Percentiles rank a stretch among this genome's conserved stretches.
Evolutionary conservation across 768 basidiomycete genomes (phyloP).

Genomic region (Arthromyces matolae): DNA sequence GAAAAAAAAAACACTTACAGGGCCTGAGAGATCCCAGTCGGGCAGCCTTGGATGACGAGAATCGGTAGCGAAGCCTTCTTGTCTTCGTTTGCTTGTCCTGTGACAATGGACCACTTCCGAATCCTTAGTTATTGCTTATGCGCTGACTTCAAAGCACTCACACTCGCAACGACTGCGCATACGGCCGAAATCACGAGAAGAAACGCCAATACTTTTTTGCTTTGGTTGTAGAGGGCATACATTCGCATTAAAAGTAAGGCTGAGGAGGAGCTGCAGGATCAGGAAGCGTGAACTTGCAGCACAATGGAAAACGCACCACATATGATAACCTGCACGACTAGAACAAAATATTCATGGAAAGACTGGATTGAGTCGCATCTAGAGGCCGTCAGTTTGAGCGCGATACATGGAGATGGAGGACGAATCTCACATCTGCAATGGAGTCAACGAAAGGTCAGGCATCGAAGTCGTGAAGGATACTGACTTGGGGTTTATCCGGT

Average conservation of each 20-base stretch:
- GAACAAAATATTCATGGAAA: slow-evolving; percentile 17
- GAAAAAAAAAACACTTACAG: no score
- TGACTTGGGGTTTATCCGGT: slow-evolving; percentile 12
- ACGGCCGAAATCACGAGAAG: no score
- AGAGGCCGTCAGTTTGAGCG: background rate
- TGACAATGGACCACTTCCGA: no score
- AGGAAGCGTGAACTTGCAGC: background rate
- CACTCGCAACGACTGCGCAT: no score
- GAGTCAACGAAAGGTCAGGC: slow-evolving; percentile 3
- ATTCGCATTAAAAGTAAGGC: slow-evolving; percentile 16
- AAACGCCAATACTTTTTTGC: slow-evolving; percentile 11
- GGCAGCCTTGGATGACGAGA: no score
- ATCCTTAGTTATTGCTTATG: no score
- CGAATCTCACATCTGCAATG: slow-evolving; percentile 12
- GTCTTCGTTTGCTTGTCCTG: no score
- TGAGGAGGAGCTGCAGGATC: background rate
- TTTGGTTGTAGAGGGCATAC: background rate
- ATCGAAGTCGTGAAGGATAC: background rate
- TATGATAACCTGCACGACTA: slow-evolving; percentile 13
- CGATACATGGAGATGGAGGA: background rate
- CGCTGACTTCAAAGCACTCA: no score
- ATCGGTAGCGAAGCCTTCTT: no score
- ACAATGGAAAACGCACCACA: slow-evolving; percentile 5
- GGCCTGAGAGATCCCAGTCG: no score
- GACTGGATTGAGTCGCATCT: slow-evolving; percentile 14